Evolutionary conservation across 140 eudicot species (phyloP).

Genomic region (Stevia rebaudiana): DNA sequence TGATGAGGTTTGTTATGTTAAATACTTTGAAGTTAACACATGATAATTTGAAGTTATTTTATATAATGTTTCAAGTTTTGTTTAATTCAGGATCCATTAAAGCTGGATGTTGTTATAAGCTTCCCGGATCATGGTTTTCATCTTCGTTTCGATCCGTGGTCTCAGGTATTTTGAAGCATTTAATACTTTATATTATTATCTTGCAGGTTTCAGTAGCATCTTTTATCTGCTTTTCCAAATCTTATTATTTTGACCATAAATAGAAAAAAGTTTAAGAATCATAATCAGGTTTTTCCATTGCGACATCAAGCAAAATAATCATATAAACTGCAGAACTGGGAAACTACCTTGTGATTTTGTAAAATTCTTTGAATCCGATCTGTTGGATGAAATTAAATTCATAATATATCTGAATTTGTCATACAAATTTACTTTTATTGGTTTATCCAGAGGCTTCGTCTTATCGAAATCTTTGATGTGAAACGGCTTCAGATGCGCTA

Average conservation of each 20-base stretch:
- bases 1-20: slow-evolving; percentile 52
- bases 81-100: slow-evolving; percentile 70
- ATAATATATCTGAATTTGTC: background rate
- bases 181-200: background rate
- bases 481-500: slow-evolving; percentile 95
- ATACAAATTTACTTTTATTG: background rate
- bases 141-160: slow-evolving; percentile 96
- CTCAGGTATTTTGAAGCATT: slow-evolving; percentile 55
- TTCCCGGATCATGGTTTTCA: slow-evolving; percentile 98
- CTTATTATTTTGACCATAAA: background rate
- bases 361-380: background rate
- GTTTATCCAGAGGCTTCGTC: slow-evolving; percentile 62
- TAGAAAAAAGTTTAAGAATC: slow-evolving; percentile 3
- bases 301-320: background rate
- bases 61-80: slow-evolving; percentile 2
- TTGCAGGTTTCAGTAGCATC: background rate
- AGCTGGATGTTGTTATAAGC: slow-evolving; percentile 86
- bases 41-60: background rate
- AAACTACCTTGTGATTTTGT: background rate
- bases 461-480: slow-evolving; percentile 78
- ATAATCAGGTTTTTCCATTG: background rate
- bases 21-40: background rate
- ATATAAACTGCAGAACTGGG: background rate
- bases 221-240: background rate
- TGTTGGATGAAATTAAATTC: background rate